Base-by-base conservation (phyloP, 345 rosid species). In the Citrus mangshanensis region DNA sequence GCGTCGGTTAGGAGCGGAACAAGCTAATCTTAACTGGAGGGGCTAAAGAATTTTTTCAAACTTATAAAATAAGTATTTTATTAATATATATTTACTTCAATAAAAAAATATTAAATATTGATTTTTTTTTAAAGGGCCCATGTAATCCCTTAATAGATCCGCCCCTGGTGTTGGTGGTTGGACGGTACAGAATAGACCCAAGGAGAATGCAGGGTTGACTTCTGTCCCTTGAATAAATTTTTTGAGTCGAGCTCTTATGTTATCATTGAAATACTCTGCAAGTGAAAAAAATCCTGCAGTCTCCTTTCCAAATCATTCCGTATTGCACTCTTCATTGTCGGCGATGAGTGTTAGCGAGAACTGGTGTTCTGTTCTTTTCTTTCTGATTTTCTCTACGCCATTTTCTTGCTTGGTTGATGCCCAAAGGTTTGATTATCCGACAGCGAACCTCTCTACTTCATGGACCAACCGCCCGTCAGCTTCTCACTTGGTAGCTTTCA, bases 381-480 rank as follows among this genome's bases (percentile, higher is more conserved):
- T 71, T 75, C 42, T 42, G 42, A 24, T 37, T 35, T 27, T 38
- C 64, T 46, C 35, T 22, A n/a, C 14, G 24, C 54, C 8, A 18
- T 37, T 38, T 24, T 27, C 25, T 30, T 46, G 65, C 25, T 59
- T 62, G 7, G 35, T 49, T 60, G 6, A 46, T 25, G 59, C 74
- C 65, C 84, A 74, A 74, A 58, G 76, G 18, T 78, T 5, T 71
- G 79, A 28, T 66, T 71, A 73, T 58, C 80, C 85, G 76, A 30
- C 76, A 21, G 84, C 85, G 21, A 69, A 21, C 42, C 78, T 82
- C 32, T 80, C 84, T 35, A 74, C 78, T 56, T 34, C 46, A 56
- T 85, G 85, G 87, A 80, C 22, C 28, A 75, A 75, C 71, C 0
- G 24, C 9, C 49, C 49, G 19, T 35, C 73, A 3, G 72, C 68